Conservation (phyloP, 2,329 filamentous ascomycete genomes). For the Pseudogymnoascus sp. region DNA sequence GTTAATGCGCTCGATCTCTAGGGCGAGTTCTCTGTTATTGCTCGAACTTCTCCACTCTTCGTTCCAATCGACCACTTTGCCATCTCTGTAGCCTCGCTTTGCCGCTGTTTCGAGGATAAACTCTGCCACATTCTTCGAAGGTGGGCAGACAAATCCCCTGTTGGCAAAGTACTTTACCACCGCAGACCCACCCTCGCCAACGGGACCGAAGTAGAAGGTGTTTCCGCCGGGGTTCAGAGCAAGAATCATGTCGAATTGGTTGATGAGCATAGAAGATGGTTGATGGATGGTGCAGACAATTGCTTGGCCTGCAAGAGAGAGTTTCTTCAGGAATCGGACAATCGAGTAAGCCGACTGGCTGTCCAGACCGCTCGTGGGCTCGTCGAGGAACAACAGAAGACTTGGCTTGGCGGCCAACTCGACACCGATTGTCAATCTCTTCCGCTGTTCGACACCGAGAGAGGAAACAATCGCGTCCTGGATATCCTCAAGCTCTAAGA, state of each 20-base stretch:
- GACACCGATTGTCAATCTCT: conserved; percentile 52
- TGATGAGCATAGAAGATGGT: conserved; percentile 44
- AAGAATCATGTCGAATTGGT: conserved; percentile 50
- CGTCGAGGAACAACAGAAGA: conserved; percentile 53
- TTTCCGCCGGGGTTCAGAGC: conserved; percentile 57
- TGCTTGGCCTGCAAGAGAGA: conserved; percentile 46
- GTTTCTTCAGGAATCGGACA: conserved; percentile 50
- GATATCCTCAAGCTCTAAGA: conserved; percentile 60
- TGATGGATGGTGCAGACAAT: conserved; percentile 49
- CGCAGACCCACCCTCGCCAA: conserved; percentile 49
- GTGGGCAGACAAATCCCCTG: conserved; percentile 44
- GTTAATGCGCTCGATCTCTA: conserved; percentile 57
- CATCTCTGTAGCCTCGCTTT: conserved; percentile 26
- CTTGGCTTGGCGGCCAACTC: conserved; percentile 48
- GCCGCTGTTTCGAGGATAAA: conserved; percentile 23
- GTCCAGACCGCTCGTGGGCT: conserved; percentile 54
- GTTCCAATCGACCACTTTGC: conserved; percentile 53
- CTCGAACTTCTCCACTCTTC: conserved; percentile 60
- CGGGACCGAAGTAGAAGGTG: conserved; percentile 62
- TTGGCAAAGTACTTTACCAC: conserved; percentile 56
- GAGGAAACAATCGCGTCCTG: conserved; percentile 56
- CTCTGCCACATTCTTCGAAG: conserved; percentile 44
- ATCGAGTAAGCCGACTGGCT: conserved; percentile 57
- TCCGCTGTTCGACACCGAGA: conserved; percentile 53
- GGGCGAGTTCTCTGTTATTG: conserved; percentile 45